Evolutionary conservation across 208 protist genomes (phyloP).

Genomic region (Leishmania amazonensis): DNA sequence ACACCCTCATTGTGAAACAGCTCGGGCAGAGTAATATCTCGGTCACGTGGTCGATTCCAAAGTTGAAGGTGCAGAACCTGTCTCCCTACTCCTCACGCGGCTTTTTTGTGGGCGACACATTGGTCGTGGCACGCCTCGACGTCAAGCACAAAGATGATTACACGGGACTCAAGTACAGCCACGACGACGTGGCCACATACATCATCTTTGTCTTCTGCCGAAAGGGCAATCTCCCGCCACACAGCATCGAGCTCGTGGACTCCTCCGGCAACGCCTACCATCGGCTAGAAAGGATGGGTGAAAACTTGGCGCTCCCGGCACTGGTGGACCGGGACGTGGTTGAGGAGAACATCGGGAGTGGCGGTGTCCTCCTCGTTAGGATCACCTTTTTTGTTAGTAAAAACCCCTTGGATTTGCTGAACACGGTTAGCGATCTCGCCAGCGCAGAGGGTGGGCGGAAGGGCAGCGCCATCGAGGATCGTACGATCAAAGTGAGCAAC

Average conservation of each 20-base stretch:
- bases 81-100: constrained; percentile 75
- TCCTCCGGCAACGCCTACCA: constrained; percentile 37
- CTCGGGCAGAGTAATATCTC: constrained; percentile 34
- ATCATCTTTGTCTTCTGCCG: constrained; percentile 83
- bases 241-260: constrained; percentile 76
- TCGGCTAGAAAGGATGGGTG: constrained; percentile 40
- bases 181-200: constrained; percentile 45
- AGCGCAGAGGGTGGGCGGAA: neutral
- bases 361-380: constrained; percentile 49
- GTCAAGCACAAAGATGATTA: constrained; percentile 45
- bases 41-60: constrained; percentile 71
- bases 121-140: constrained; percentile 62
- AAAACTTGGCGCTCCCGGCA: constrained; percentile 43
- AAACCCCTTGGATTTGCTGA: constrained; percentile 73
- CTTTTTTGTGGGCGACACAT: constrained; percentile 52
- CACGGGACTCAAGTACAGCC: constrained; percentile 33
- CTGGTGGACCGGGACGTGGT: constrained; percentile 48
- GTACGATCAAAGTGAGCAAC: constrained; percentile 35
- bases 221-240: constrained; percentile 59
- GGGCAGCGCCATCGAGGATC: neutral
- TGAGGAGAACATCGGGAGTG: constrained; percentile 33
- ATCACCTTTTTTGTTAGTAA: constrained; percentile 42
- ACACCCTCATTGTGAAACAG: constrained; percentile 46
- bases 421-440: constrained; percentile 20
- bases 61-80: constrained; percentile 60